Percentiles rank a stretch among this genome's conserved stretches.
Conservation (phyloP, 192 early-diverging fungal species). For the Piromyces sp. region DNA sequence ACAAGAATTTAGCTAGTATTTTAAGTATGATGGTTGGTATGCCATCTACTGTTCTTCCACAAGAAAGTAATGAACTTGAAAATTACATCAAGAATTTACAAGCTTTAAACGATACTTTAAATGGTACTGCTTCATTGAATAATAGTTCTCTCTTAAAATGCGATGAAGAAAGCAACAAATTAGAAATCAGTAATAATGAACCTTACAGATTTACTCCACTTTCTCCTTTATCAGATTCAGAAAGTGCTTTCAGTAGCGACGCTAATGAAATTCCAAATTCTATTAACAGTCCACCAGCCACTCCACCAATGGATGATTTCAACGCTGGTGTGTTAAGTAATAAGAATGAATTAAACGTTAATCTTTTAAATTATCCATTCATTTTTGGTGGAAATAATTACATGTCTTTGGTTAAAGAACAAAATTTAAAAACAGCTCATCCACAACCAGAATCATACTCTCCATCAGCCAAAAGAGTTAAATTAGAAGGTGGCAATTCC, state of each 20-base stretch:
- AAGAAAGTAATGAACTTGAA: neutral
- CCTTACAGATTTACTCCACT: neutral
- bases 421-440: neutral
- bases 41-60: neutral
- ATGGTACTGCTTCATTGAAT: neutral
- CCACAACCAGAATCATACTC: neutral
- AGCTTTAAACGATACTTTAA: neutral
- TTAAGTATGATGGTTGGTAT: neutral
- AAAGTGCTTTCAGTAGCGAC: neutral
- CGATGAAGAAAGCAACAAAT: neutral
- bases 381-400: neutral
- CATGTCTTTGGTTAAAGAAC: neutral
- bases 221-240: neutral
- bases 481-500: neutral
- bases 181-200: neutral
- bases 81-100: neutral
- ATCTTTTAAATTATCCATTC: neutral
- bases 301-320: neutral
- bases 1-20: neutral
- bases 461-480: neutral
- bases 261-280: neutral
- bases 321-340: neutral
- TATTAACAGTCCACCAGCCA: neutral
- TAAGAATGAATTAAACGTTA: neutral
- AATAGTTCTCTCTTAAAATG: neutral